A percentile compares a stretch with the other conserved stretches of the same genome.
phyloP scores from a whole-genome alignment of 352 stramenopile genomes.

The Pythium volutum region DNA sequence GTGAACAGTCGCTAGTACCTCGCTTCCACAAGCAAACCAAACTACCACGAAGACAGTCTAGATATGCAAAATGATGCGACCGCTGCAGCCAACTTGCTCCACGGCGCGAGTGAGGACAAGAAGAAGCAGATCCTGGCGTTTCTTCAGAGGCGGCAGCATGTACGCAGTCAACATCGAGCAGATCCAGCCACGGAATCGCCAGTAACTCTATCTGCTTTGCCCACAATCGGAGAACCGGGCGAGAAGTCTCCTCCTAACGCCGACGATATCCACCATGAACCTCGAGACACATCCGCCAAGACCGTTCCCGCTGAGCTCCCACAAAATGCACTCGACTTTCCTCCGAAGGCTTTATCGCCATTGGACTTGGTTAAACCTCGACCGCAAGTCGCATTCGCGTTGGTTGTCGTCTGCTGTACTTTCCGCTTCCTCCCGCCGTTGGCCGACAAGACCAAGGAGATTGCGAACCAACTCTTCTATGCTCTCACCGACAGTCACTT shows the following conservation, averaged over 20 bases:
- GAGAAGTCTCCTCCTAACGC: background rate
- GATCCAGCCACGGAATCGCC: slow-evolving; percentile 9
- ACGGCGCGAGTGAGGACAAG: slow-evolving; percentile 30
- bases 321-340: background rate
- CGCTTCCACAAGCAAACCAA: background rate
- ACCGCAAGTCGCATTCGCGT: slow-evolving; percentile 26
- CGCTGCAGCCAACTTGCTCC: slow-evolving; percentile 17
- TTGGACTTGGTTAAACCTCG: background rate
- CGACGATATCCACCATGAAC: background rate
- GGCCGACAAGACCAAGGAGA: slow-evolving; percentile 53
- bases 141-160: slow-evolving; percentile 37
- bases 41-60: background rate
- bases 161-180: slow-evolving; percentile 24
- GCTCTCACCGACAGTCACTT: slow-evolving; percentile 52
- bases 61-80: slow-evolving; percentile 49
- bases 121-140: slow-evolving; percentile 43
- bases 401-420: slow-evolving; percentile 50
- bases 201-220: background rate
- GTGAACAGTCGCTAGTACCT: background rate
- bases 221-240: background rate
- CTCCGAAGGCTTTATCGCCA: background rate
- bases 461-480: slow-evolving; percentile 49
- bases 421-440: slow-evolving; percentile 58
- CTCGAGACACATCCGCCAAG: background rate
- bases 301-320: background rate